Conservation (phyloP, 2,329 filamentous ascomycete genomes). For the Aureobasidium pullulans region DNA sequence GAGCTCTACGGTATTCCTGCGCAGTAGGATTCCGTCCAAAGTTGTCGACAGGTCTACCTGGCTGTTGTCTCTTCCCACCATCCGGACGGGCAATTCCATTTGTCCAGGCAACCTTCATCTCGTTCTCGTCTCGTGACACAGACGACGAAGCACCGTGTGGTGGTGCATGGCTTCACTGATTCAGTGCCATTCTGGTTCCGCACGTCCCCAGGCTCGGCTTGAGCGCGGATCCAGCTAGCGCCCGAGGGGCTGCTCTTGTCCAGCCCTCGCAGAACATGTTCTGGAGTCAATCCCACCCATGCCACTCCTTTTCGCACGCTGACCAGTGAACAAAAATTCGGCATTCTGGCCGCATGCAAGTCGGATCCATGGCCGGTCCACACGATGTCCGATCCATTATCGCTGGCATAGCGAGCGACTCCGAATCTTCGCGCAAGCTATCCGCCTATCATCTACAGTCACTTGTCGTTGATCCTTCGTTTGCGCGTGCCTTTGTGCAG, state of each 20-base stretch:
- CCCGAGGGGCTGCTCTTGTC: slow-evolving; percentile 2
- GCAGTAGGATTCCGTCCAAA: background rate
- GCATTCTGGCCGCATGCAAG: background rate
- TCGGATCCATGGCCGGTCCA: slow-evolving; percentile 24
- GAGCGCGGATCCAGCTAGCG: background rate
- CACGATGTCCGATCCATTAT: slow-evolving; percentile 34
- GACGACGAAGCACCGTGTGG: background rate
- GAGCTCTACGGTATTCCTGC: background rate
- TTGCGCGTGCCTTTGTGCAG: slow-evolving; percentile 92
- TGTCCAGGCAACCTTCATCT: background rate
- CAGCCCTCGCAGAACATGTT: slow-evolving; percentile 2
- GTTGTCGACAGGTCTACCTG: background rate
- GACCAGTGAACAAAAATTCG: background rate
- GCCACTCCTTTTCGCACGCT: background rate
- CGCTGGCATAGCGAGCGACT: slow-evolving; percentile 51
- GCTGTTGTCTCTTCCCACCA: background rate
- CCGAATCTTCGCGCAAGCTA: slow-evolving; percentile 95
- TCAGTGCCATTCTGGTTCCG: background rate
- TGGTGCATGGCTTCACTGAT: background rate
- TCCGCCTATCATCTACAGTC: slow-evolving; percentile 96
- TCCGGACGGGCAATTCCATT: background rate
- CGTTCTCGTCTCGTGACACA: slow-evolving; percentile 4
- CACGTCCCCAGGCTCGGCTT: background rate
- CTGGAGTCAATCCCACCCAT: background rate
- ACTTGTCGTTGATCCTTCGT: slow-evolving; percentile 90